Base-by-base conservation (phyloP, 140 eudicot species). In the Cichorium intybus region DNA sequence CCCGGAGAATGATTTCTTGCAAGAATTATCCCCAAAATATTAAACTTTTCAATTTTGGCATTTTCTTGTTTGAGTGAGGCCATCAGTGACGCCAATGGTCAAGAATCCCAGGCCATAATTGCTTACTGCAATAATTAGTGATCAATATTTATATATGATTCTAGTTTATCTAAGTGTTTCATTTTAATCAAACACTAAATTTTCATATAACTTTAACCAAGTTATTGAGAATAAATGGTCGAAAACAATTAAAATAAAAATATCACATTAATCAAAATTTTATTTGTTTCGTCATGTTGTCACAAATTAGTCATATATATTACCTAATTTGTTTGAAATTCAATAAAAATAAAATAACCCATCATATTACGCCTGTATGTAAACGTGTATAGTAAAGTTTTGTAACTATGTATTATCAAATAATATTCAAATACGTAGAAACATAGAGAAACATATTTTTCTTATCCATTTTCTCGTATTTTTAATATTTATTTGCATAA, bases 21-120 rank as follows among this genome's bases (percentile, higher is more conserved):
- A 60, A 51, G 62, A 75, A 51, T 59, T 29, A 50, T 67, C 75
- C 74, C 53, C 54, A 67, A 28, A 39, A 45, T 48, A 24, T 46
- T 34, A 26, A 49, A 37, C 37, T 29, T 50, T 12, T 59, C 41
- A 58, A 15, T 15, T 66, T 74, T 47, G 64, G 56, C 41, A 5
- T 67, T 59, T 67, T 50, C 55, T 24, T 35, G 26, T 26, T 1
- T 50, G 10, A 74, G 58, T 75, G 75, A 74, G 64, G 66, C 59
- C 62, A 67, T 28, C 59, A 39, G 23, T 37, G 64, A 67, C 59
- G 22, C 51, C 69, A 67, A 49, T 59, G 74, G 69, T 66, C 63
- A 74, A 66, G 74, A 39, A 74, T 74, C 62, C 74, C 41, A 74
- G 58, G 68, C 57, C 23, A 18, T 11, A 5, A 24, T 47, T 66